These are phyloP conservation scores for Fusarium algeriense DNA, from an alignment of 2,329 filamentous ascomycete species.

Conservation along the genomic window DNA sequence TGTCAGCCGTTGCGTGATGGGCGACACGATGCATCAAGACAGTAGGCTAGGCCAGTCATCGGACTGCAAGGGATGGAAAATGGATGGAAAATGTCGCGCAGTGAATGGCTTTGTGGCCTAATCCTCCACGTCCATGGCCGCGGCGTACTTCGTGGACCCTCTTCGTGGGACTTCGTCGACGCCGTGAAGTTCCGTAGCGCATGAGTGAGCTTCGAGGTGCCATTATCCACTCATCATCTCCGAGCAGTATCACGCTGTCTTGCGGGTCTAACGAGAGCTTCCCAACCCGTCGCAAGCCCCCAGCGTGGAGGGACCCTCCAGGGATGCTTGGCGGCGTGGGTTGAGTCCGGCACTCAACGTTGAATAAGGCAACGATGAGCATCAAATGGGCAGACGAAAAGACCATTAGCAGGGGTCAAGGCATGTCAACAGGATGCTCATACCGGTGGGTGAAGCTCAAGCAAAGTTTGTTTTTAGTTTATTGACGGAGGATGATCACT, in stretches of 20 bases:
- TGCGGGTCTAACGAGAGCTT: slow-evolving; percentile 27
- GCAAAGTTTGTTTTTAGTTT: slow-evolving; percentile 13
- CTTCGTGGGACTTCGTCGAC: slow-evolving; percentile 33
- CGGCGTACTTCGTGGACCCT: slow-evolving; percentile 35
- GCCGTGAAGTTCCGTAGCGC: slow-evolving; percentile 33
- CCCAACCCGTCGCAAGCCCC: slow-evolving; percentile 22
- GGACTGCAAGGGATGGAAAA: slow-evolving; percentile 20
- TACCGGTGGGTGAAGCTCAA: background rate
- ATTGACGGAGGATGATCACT: background rate
- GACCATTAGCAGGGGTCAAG: background rate
- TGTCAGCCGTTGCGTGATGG: slow-evolving; percentile 2
- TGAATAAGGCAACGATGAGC: slow-evolving; percentile 29
- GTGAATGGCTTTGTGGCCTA: slow-evolving; percentile 24
- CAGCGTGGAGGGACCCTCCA: slow-evolving; percentile 29
- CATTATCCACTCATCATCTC: slow-evolving; percentile 43
- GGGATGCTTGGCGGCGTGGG: slow-evolving; percentile 35
- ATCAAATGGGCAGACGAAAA: slow-evolving; percentile 20
- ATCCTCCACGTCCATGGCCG: slow-evolving; percentile 31
- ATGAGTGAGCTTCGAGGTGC: slow-evolving; percentile 20
- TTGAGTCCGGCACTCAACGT: slow-evolving; percentile 22
- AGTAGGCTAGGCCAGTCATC: slow-evolving; percentile 12
- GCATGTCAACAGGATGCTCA: background rate
- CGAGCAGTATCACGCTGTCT: slow-evolving; percentile 37
- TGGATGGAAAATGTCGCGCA: slow-evolving; percentile 38
- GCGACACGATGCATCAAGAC: slow-evolving; percentile 6